Conservation (phyloP, 192 early-diverging fungal genomes). For the Mortierella alpina region DNA sequence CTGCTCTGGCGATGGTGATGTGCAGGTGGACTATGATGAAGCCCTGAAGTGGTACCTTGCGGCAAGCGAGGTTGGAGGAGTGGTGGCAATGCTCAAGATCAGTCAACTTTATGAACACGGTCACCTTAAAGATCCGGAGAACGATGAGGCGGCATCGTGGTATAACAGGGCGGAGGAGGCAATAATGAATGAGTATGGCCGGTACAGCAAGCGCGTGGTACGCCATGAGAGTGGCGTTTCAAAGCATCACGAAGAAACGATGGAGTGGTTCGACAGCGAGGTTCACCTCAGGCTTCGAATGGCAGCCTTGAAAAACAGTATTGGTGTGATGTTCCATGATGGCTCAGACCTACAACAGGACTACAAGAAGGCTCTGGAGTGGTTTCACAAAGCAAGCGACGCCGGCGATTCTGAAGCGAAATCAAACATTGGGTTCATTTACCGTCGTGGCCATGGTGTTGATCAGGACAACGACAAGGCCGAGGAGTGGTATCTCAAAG, state of each 20-base stretch:
- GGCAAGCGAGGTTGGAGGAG: not conserved
- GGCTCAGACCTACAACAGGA: not conserved
- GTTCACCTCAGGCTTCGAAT: not conserved
- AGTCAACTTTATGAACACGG: not conserved
- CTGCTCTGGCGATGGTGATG: not conserved
- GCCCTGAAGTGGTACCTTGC: not conserved
- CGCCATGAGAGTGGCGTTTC: not conserved
- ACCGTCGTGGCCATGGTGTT: slow-evolving; percentile 11
- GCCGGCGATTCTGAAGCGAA: not conserved
- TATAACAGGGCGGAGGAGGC: not conserved
- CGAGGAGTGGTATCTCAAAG: slow-evolving; percentile 14
- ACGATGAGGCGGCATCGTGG: not conserved
- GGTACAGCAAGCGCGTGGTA: not conserved
- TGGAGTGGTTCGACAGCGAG: slow-evolving; percentile 1
- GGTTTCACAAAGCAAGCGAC: not conserved
- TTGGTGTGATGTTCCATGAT: not conserved
- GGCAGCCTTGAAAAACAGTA: not conserved
- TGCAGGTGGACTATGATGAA: not conserved
- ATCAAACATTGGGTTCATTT: slow-evolving; percentile 1
- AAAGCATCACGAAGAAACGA: not conserved
- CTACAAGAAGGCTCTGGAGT: not conserved
- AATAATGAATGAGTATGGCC: not conserved
- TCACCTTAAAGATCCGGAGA: no score
- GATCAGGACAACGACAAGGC: slow-evolving; percentile 6
- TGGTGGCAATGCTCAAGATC: not conserved